A percentile compares a stretch with the other conserved stretches of the same genome.
Conservation (phyloP, 2,329 filamentous ascomycete species). For the Paracorniculantispora psalliotae region DNA sequence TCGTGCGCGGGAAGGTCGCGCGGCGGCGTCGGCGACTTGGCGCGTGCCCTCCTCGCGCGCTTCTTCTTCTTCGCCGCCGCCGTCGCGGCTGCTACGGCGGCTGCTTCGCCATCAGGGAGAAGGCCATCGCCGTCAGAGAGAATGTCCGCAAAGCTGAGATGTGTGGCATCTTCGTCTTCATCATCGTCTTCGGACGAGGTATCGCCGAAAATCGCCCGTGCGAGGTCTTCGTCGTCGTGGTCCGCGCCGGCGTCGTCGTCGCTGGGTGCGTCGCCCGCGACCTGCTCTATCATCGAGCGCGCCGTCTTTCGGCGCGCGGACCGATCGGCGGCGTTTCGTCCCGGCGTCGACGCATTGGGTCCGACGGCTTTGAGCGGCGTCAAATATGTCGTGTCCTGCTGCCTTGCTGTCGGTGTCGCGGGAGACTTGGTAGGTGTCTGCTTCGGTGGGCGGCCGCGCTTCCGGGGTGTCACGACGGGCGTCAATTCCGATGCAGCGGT, state of each 20-base stretch:
- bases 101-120: background rate
- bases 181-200: slow-evolving; percentile 26
- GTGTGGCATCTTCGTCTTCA: slow-evolving; percentile 13
- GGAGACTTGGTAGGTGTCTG: slow-evolving; percentile 22
- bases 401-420: slow-evolving; percentile 31
- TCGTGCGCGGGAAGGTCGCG: slow-evolving; percentile 81
- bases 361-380: slow-evolving; percentile 36
- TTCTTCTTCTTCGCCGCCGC: slow-evolving; percentile 38
- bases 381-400: slow-evolving; percentile 27
- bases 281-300: slow-evolving; percentile 67
- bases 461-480: slow-evolving; percentile 30
- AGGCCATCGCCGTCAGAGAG: background rate
- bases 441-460: slow-evolving; percentile 29
- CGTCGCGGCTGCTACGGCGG: slow-evolving; percentile 32
- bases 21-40: slow-evolving; percentile 71
- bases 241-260: slow-evolving; percentile 70
- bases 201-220: slow-evolving; percentile 61
- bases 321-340: slow-evolving; percentile 68
- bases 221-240: slow-evolving; percentile 51
- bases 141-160: background rate
- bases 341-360: slow-evolving; percentile 50
- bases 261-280: slow-evolving; percentile 56
- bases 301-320: slow-evolving; percentile 86
- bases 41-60: slow-evolving; percentile 23
- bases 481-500: slow-evolving; percentile 13